Evolutionary conservation across 1,284 basidiomycete genomes (phyloP).

Genomic region (Sphaerobolus stellatus): DNA sequence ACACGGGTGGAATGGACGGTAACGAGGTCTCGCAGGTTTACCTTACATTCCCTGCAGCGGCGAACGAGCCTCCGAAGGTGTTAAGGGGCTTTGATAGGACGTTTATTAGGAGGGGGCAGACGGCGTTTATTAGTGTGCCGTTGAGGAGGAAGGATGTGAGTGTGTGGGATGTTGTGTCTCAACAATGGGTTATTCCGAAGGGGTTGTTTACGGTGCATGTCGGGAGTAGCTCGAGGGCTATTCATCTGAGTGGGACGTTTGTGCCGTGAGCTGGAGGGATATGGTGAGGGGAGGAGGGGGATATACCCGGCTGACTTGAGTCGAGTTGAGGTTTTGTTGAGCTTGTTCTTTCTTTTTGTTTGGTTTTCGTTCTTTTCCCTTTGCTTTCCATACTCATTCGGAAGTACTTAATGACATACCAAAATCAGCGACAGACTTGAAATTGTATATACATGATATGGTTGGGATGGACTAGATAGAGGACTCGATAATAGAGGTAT

Average conservation of each 20-base stretch:
- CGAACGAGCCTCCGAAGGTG: conserved; percentile 59
- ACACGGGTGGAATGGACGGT: conserved; percentile 55
- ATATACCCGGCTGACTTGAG: no score
- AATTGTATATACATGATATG: no score
- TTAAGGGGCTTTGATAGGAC: conserved; percentile 66
- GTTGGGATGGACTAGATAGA: no score
- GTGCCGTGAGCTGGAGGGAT: no score
- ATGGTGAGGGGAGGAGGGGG: no score
- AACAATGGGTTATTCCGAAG: conserved; percentile 23
- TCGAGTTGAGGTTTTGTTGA: no score
- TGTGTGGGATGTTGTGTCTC: conserved; percentile 42
- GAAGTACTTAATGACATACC: no score
- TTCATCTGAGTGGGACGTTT: conserved; percentile 6
- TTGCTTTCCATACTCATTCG: no score
- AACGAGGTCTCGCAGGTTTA: conserved; percentile 61
- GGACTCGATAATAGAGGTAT: no score
- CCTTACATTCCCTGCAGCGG: conserved; percentile 53
- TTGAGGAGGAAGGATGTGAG: conserved; percentile 52
- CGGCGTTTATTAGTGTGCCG: conserved; percentile 47
- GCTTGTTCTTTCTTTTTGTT: no score
- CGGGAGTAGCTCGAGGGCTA: conserved; percentile 11
- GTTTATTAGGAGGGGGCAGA: conserved; percentile 48
- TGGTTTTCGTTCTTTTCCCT: no score
- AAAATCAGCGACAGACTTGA: no score
- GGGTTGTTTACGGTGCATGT: conserved; percentile 8